Evolutionary conservation across 2,329 filamentous ascomycete genomes (phyloP).

Genomic region (Sarocladium strictum): DNA sequence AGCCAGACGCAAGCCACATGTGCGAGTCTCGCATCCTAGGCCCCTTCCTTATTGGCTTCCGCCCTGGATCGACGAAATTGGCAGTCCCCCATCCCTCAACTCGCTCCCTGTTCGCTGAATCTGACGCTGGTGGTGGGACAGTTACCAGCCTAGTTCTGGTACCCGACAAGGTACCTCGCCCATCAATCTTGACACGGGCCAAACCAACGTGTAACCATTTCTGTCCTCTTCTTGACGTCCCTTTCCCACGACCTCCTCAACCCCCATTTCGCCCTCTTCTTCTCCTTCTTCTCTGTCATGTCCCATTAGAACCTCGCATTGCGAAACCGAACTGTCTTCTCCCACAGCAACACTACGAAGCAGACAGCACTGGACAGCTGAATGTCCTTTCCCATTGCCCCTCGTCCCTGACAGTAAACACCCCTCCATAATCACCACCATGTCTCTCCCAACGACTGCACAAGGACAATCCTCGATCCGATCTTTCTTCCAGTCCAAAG

Average conservation of each 20-base stretch:
- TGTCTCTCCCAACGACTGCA: slow-evolving; percentile 33
- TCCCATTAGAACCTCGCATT: too few relatives aligned
- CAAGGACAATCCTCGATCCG: slow-evolving; percentile 51
- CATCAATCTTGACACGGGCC: neutral
- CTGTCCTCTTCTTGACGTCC: neutral
- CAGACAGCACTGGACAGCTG: too few relatives aligned
- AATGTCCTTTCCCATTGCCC: too few relatives aligned
- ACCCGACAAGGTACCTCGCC: neutral
- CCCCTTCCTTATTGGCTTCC: neutral
- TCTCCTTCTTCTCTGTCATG: too few relatives aligned
- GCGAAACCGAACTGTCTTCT: neutral
- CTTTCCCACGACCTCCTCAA: neutral
- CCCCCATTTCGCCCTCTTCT: neutral
- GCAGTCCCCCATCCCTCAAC: too few relatives aligned
- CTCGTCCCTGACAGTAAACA: neutral
- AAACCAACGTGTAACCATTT: slow-evolving; percentile 6
- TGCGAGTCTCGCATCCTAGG: neutral
- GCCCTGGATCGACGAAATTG: neutral
- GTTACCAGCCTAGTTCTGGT: neutral
- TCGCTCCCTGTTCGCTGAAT: too few relatives aligned
- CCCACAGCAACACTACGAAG: neutral
- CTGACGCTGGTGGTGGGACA: neutral
- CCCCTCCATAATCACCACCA: slow-evolving; percentile 16
- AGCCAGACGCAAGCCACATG: neutral
- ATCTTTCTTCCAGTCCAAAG: slow-evolving; percentile 53